Evolutionary conservation across 371 early-diverging fungal species (phyloP).

Genomic region (Rhizopus microsporus): DNA sequence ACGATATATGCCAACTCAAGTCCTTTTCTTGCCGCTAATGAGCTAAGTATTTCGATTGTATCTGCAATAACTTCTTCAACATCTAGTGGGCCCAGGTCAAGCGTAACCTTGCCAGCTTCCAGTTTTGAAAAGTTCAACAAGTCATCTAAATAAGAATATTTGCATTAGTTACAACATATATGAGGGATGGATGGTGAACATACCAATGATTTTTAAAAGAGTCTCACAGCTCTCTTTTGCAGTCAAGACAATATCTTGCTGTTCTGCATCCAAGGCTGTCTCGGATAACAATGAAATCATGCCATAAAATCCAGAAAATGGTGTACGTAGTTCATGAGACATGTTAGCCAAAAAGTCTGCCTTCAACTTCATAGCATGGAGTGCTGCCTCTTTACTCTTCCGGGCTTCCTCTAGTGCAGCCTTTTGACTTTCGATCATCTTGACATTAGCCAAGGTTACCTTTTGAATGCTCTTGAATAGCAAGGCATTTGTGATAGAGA

Average conservation of each 20-base stretch:
- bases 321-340: conserved; percentile 63
- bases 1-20: conserved; percentile 56
- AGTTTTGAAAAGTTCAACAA: conserved; percentile 57
- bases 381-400: conserved; percentile 53
- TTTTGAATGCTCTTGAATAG: conserved; percentile 56
- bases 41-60: conserved; percentile 54
- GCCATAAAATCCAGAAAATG: conserved; percentile 66
- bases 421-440: conserved; percentile 55
- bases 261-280: conserved; percentile 58
- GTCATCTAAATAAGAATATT: conserved; percentile 30
- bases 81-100: conserved; percentile 52
- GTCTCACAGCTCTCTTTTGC: conserved; percentile 65
- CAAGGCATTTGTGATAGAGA: conserved; percentile 61
- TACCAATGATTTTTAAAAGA: conserved; percentile 51
- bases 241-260: conserved; percentile 58
- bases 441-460: conserved; percentile 46
- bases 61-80: conserved; percentile 60
- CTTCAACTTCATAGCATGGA: conserved; percentile 51
- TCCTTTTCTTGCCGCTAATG: conserved; percentile 52
- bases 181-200: neutral
- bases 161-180: neutral
- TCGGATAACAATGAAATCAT: conserved; percentile 62
- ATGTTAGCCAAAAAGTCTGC: conserved; percentile 64
- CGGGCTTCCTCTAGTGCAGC: conserved; percentile 53
- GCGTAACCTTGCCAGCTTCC: conserved; percentile 49